Evolutionary conservation across 2,329 filamentous ascomycete genomes (phyloP).

Genomic region (Fusarium mexicanum): DNA sequence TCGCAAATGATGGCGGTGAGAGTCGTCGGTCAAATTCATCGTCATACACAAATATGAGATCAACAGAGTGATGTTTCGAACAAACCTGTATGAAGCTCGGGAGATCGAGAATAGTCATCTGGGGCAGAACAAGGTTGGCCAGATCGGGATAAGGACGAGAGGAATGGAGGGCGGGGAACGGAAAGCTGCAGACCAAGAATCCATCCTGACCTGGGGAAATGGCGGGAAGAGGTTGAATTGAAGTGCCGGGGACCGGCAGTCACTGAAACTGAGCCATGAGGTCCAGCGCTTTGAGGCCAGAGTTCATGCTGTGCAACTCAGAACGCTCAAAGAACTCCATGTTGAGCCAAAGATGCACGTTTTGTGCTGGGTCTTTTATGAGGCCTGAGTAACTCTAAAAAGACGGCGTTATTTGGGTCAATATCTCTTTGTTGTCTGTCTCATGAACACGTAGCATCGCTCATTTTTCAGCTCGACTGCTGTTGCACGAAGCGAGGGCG

Average conservation of each 20-base stretch:
- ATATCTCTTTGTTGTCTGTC: not conserved
- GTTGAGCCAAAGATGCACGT: not conserved
- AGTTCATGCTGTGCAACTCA: not conserved
- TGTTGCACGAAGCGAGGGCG: slow-evolving; percentile 8
- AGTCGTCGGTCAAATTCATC: not conserved
- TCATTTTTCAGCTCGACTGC: not conserved
- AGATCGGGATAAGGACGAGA: not conserved
- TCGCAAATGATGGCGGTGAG: slow-evolving; percentile 11
- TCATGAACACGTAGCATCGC: not conserved
- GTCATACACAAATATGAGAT: not conserved
- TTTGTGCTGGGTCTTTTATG: not conserved
- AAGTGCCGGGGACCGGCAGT: slow-evolving; percentile 18
- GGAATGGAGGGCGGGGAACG: not conserved
- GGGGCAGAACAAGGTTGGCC: not conserved
- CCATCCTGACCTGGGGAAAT: slow-evolving; percentile 1
- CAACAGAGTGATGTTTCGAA: not conserved
- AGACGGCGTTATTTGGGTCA: not conserved
- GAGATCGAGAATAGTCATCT: not conserved
- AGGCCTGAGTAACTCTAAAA: not conserved
- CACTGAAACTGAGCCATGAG: not conserved
- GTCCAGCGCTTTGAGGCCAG: not conserved
- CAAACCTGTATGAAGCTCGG: not conserved
- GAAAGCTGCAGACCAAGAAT: not conserved
- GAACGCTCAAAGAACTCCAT: not conserved
- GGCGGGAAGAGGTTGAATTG: not conserved